Evolutionary conservation across 257 asterid species (phyloP).

Genomic region (Salvia miltiorrhiza): DNA sequence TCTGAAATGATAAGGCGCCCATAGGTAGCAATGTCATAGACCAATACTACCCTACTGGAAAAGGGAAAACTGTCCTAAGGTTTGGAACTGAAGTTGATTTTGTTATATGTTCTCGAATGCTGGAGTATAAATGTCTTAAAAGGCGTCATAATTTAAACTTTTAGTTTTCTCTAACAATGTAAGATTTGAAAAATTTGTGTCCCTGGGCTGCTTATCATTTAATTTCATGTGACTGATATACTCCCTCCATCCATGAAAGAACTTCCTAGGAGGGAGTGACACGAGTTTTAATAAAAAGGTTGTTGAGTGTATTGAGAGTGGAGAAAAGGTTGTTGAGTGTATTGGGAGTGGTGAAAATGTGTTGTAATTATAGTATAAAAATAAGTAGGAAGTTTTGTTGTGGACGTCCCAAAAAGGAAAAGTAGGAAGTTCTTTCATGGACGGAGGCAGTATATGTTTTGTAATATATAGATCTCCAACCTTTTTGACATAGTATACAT

Average conservation of each 20-base stretch:
- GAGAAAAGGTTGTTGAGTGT: no score
- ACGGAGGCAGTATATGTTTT: not conserved
- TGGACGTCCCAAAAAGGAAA: no score
- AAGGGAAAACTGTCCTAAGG: not conserved
- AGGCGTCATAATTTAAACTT: not conserved
- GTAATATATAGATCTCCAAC: not conserved
- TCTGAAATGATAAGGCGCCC: not conserved
- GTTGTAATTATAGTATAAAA: no score
- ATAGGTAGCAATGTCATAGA: constrained; percentile 4
- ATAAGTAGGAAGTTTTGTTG: no score
- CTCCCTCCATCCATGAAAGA: no score
- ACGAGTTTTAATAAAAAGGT: no score
- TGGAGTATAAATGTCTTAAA: not conserved
- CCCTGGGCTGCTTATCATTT: not conserved
- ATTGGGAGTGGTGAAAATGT: no score
- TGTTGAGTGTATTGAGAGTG: no score
- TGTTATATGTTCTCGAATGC: constrained; percentile 1
- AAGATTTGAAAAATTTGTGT: not conserved
- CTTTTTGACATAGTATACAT: not conserved
- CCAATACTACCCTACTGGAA: no score
- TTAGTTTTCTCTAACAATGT: not conserved
- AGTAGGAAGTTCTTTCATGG: no score
- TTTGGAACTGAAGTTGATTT: not conserved
- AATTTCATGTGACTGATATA: not conserved
- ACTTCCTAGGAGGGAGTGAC: no score